Percentiles rank a stretch among this genome's conserved stretches.
These are phyloP conservation scores for Bipolaris zeicola DNA, from an alignment of 2,329 filamentous ascomycete species.

Conservation along the genomic window DNA sequence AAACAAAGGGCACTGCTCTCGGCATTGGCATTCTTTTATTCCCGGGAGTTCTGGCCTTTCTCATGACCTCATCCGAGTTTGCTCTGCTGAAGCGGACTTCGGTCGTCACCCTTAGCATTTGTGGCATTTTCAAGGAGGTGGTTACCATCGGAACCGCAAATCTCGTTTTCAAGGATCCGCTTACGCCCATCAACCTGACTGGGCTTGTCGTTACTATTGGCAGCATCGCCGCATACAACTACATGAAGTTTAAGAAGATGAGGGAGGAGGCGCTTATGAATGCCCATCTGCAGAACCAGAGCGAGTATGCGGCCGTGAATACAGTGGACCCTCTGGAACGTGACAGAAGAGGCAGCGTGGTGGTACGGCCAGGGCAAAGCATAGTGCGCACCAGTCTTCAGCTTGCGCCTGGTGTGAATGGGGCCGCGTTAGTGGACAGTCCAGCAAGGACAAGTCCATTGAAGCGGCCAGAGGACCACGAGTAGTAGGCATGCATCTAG, in stretches of 20 bases:
- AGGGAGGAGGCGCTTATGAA: conserved; percentile 69
- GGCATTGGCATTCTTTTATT: conserved; percentile 80
- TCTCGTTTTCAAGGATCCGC: conserved; percentile 82
- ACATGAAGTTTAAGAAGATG: conserved; percentile 92
- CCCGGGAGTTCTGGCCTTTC: conserved; percentile 87
- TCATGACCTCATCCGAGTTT: conserved; percentile 97
- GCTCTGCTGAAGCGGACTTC: conserved; percentile 92
- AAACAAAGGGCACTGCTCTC: conserved; percentile 69
- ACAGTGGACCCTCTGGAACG: conserved; percentile 38
- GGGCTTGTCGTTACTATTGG: conserved; percentile 86
- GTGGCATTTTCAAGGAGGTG: conserved; percentile 98
- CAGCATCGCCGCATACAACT: conserved; percentile 91
- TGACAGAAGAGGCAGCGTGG: conserved; percentile 23
- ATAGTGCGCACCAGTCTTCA: conserved; percentile 48
- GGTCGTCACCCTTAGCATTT: conserved; percentile 94
- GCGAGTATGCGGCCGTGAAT: conserved; percentile 46
- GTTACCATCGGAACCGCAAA: conserved; percentile 91
- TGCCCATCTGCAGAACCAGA: conserved; percentile 49
- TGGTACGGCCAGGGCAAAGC: conserved; percentile 28
- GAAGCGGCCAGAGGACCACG: conserved; percentile 54
- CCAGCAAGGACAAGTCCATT: conserved; percentile 47
- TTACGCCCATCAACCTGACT: conserved; percentile 85
- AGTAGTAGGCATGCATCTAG: conserved; percentile 30
- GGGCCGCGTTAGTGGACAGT: conserved; percentile 27
- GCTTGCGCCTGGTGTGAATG: conserved; percentile 37